Evolutionary conservation across 331 rosid genomes (phyloP).

Genomic region (Quercus lobata): DNA sequence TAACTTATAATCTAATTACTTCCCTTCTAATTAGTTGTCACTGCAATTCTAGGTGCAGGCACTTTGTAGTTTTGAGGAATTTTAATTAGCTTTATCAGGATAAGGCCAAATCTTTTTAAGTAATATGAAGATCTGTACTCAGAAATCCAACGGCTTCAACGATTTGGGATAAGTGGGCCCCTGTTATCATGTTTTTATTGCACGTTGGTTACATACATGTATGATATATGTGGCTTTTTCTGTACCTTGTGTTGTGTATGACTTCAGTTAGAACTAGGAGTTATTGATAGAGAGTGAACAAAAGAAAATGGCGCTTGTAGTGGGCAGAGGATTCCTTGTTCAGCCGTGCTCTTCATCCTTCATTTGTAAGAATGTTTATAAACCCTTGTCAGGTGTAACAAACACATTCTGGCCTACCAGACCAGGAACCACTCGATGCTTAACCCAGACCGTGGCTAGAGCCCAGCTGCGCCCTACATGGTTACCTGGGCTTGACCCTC

Average conservation of each 20-base stretch:
- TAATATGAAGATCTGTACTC: neutral
- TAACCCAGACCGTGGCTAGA: constrained; percentile 22
- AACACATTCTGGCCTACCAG: constrained; percentile 21
- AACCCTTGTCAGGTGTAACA: constrained; percentile 20
- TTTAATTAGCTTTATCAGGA: neutral
- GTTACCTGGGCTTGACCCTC: constrained; percentile 96
- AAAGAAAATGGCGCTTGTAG: constrained; percentile 51
- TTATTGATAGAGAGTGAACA: constrained; percentile 4
- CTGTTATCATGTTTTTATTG: neutral
- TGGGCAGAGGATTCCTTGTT: constrained; percentile 45
- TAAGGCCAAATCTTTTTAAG: neutral
- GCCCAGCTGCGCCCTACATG: constrained; percentile 78
- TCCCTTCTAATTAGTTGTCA: neutral
- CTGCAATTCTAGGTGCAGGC: neutral
- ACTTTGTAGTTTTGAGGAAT: neutral
- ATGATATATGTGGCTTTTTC: constrained; percentile 31
- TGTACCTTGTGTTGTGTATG: constrained; percentile 19
- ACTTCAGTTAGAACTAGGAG: neutral
- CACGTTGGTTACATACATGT: neutral
- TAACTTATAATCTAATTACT: neutral
- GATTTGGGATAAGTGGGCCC: constrained; percentile 21
- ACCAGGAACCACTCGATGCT: constrained; percentile 20
- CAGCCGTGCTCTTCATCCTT: constrained; percentile 36
- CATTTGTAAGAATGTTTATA: constrained; percentile 18
- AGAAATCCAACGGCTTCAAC: neutral